phyloP scores from a whole-genome alignment of 495 filamentous ascomycete genomes.

The Talaromyces proteolyticus region DNA sequence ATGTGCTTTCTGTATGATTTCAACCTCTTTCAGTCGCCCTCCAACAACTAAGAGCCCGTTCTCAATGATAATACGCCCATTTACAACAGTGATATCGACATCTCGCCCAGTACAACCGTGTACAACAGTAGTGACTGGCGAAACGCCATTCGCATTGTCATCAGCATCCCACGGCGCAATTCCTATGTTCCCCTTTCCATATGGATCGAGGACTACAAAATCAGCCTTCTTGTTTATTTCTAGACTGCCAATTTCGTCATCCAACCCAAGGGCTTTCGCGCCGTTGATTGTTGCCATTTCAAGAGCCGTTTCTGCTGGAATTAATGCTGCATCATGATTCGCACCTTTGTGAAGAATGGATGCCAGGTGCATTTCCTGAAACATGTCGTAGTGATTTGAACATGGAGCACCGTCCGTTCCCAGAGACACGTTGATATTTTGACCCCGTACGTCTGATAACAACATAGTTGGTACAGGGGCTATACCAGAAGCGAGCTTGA shows the following conservation, averaged over 20 bases:
- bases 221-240: constrained; percentile 51
- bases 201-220: constrained; percentile 42
- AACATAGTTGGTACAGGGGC: constrained; percentile 35
- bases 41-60: constrained; percentile 25
- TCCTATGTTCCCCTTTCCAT: constrained; percentile 18
- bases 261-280: constrained; percentile 43
- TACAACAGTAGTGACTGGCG: constrained; percentile 39
- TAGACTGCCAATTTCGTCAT: constrained; percentile 40
- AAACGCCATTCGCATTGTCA: constrained; percentile 9
- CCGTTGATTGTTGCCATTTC: constrained; percentile 49
- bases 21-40: constrained; percentile 21
- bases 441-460: neutral
- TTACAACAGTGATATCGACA: constrained; percentile 41
- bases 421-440: constrained; percentile 29
- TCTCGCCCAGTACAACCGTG: constrained; percentile 43
- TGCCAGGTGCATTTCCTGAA: constrained; percentile 47
- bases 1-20: constrained; percentile 28
- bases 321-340: constrained; percentile 35
- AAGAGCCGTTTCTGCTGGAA: constrained; percentile 41
- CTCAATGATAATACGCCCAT: constrained; percentile 36
- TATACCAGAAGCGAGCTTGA: constrained; percentile 44
- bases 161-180: constrained; percentile 20
- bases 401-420: constrained; percentile 48
- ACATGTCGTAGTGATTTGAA: constrained; percentile 43
- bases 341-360: constrained; percentile 45